These are phyloP conservation scores for Coemansia sp. DNA, from an alignment of 192 early-diverging fungal genomes.

Conservation along the genomic window DNA sequence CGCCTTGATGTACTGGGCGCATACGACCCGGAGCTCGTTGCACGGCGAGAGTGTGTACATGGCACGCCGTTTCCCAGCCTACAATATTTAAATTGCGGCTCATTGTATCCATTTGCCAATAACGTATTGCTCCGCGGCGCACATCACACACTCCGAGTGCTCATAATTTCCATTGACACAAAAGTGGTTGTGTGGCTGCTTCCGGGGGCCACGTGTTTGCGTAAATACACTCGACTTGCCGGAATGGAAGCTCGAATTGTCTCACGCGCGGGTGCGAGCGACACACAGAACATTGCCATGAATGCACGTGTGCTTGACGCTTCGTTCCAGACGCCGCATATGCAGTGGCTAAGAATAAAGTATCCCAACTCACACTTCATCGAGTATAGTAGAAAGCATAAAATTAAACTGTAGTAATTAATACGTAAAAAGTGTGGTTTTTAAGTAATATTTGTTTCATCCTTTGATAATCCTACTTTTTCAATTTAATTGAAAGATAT, in stretches of 20 bases:
- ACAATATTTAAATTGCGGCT: conserved; percentile 14
- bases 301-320: conserved; percentile 10
- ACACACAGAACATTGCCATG: conserved; percentile 1
- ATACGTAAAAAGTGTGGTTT: neutral
- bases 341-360: conserved; percentile 15
- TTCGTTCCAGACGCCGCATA: neutral
- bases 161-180: conserved; percentile 17
- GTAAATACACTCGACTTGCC: conserved; percentile 8
- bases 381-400: conserved; percentile 7
- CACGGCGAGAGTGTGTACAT: neutral
- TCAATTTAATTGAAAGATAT: too few relatives aligned
- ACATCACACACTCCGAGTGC: neutral
- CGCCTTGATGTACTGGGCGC: conserved; percentile 25
- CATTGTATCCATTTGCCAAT: conserved; percentile 31
- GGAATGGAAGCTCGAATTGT: conserved; percentile 19
- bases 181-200: conserved; percentile 14
- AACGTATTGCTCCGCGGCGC: conserved; percentile 15
- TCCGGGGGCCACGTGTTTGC: conserved; percentile 2
- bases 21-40: conserved; percentile 4
- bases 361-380: conserved; percentile 9
- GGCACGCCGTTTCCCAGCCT: conserved; percentile 20
- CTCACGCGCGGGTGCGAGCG: conserved; percentile 7
- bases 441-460: too few relatives aligned
- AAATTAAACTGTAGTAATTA: conserved; percentile 5
- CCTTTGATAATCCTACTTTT: too few relatives aligned